Evolutionary conservation across 116 monocot species (phyloP).

Genomic region (Posidonia oceanica): DNA sequence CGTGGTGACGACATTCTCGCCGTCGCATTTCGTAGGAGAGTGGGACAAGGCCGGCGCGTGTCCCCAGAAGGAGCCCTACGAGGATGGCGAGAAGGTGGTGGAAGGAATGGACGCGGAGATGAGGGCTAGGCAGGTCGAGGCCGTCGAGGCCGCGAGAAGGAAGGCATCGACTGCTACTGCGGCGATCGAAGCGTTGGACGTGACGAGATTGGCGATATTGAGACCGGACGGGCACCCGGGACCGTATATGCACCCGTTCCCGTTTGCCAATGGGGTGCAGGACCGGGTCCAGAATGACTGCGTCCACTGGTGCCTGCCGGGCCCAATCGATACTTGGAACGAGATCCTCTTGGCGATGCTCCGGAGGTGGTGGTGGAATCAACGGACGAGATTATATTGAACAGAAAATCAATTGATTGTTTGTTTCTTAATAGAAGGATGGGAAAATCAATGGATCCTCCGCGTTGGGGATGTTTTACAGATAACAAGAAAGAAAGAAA

Average conservation of each 20-base stretch:
- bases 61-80: slow-evolving; percentile 49
- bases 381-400: too few species aligned
- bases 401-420: too few species aligned
- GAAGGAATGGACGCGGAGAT: slow-evolving; percentile 48
- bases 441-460: too few species aligned
- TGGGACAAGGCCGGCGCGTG: slow-evolving; percentile 73
- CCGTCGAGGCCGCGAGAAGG: slow-evolving; percentile 21
- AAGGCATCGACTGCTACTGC: background rate
- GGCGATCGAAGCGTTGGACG: slow-evolving; percentile 25
- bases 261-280: slow-evolving; percentile 21
- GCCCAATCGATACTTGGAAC: slow-evolving; percentile 38
- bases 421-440: too few species aligned
- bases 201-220: slow-evolving; percentile 32
- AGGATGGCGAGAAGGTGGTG: slow-evolving; percentile 40
- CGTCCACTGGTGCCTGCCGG: slow-evolving; percentile 62
- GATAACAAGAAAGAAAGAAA: too few species aligned
- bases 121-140: slow-evolving; percentile 44
- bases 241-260: slow-evolving; percentile 26
- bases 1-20: slow-evolving; percentile 78
- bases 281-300: slow-evolving; percentile 45
- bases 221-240: slow-evolving; percentile 77
- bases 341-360: slow-evolving; percentile 25
- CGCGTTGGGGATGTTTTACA: too few species aligned
- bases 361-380: background rate
- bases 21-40: slow-evolving; percentile 80